Percentiles rank a stretch among this genome's conserved stretches.
These are phyloP conservation scores for Plenodomus biglobosus DNA, from an alignment of 2,329 filamentous ascomycete species.

Conservation along the genomic window DNA sequence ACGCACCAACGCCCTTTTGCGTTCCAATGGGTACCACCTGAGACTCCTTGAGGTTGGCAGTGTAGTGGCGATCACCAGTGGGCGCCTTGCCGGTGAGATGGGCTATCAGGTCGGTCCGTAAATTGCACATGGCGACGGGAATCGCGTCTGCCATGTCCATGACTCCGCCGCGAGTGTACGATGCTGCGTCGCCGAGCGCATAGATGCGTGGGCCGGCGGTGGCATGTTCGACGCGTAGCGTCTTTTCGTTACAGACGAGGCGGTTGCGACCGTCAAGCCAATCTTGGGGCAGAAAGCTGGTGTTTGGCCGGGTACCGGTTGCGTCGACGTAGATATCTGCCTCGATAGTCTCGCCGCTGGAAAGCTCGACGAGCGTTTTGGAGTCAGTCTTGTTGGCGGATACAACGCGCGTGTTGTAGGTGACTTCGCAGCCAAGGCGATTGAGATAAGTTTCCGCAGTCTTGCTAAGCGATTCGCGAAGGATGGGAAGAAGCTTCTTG, in stretches of 20 bases:
- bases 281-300: conserved; percentile 53
- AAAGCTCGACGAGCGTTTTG: conserved; percentile 47
- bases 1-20: conserved; percentile 42
- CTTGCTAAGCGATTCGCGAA: conserved; percentile 47
- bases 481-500: conserved; percentile 48
- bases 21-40: conserved; percentile 43
- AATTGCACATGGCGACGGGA: conserved; percentile 49
- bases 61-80: conserved; percentile 37
- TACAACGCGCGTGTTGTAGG: conserved; percentile 44
- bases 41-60: conserved; percentile 36
- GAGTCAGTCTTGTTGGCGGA: conserved; percentile 39
- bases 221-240: conserved; percentile 50
- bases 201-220: conserved; percentile 50
- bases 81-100: conserved; percentile 28
- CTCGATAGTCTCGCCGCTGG: conserved; percentile 52
- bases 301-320: conserved; percentile 56
- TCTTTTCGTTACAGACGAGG: conserved; percentile 53
- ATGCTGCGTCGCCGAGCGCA: conserved; percentile 53
- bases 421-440: conserved; percentile 51
- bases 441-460: conserved; percentile 53
- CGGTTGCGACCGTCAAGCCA: conserved; percentile 54
- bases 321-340: conserved; percentile 59
- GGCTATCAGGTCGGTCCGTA: conserved; percentile 50
- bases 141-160: conserved; percentile 48
- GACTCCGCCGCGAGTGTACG: conserved; percentile 49